Base-by-base conservation (phyloP, 2,329 filamentous ascomycete species). In the Alternaria sp. region DNA sequence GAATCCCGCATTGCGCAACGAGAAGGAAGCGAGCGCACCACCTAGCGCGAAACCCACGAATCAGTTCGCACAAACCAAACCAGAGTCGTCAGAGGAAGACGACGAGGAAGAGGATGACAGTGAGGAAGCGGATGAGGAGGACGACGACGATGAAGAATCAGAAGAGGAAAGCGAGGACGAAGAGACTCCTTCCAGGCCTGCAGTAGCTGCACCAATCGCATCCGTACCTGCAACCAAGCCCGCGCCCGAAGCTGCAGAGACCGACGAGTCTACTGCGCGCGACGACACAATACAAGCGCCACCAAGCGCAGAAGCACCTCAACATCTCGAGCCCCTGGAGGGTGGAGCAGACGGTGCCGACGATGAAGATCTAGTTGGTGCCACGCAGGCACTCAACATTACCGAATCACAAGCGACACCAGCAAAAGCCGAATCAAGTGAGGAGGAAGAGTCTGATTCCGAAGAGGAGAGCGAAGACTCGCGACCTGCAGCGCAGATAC, bases 1-100 rank as follows among this genome's bases (percentile, higher is more conserved):
- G 87, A 85, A 88, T 80, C 86, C 87, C 47, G 86, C 87, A 20
- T 75, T 86, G 64, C 79, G 84, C 72, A 82, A 83, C 41, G 82
- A 87, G 60, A 69, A 75, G 37, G 60, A 70, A 26, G 50, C 58
- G 26, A 61, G 26, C 53, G 50, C 66, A 33, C 57, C 69, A 25
- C 45, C 61, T 49, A 60, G 20, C 54, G 21, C 64, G 46, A 65
- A 69, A 14, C 61, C 45, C 2, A 62, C 55, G 4, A 51, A 65
- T 41, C 66, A 71, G 45, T 60, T 68, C 25, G 47, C 69, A 63
- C 50, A 69, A 64, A 44, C 68, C 51, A 58, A 66, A 54, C 49
- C 57, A 8, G 70, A 71, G 33, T 61, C 60, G 0, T 71, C 72
- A 21, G 68, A 73, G 8, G 68, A 70, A 15, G 67, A 69, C 3